Evolutionary conservation across 306 rosid species (phyloP), one percentile per base, ranked within the genome.

Genomic region (Macrotyloma uniflorum): DNA sequence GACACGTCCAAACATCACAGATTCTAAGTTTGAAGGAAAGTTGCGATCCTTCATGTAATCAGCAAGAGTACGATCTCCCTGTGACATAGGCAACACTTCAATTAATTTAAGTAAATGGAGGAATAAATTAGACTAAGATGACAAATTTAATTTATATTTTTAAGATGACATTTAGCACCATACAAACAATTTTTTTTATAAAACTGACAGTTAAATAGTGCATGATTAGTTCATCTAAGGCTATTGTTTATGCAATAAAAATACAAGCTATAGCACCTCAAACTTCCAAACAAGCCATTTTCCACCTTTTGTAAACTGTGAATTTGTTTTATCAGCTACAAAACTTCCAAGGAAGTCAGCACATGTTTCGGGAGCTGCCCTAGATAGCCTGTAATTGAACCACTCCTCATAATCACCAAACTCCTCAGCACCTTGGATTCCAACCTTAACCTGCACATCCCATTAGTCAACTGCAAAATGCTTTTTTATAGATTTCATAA

Each of bases 251-350:
- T 32, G 65, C 66, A 38, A 76, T 5, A 64, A 46, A 80, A 72
- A 69, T 54, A 77, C 50, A 15, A 49, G 73, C 43, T 12, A 43
- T 24, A 71, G 87, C 87, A 94, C 98, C 98, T 93, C 99, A 72
- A 91, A 95, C 82, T 95, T 95, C 98, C 99, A 95, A 59, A 92
- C 99, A 50, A 95, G 98, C 99, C 99, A 95, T 84, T 93, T 95
- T 80, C 97, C 96, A 63, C 93, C 99, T 64, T 87, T 87, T 58
- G 91, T 85, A 85, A 91, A 95, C 73, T 85, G 85, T 42, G 91
- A 80, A 69, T 47, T 87, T 26, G 91, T 91, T 84, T 80, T 61
- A 71, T 88, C 94, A 50, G 98, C 93, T 11, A 93, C 83, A 78
- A 95, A 93, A 87, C 97, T 91, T 58, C 99, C 98, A 75, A 95